Conservation (phyloP, 2,329 filamentous ascomycete genomes). For the Aspergillus candidus region DNA sequence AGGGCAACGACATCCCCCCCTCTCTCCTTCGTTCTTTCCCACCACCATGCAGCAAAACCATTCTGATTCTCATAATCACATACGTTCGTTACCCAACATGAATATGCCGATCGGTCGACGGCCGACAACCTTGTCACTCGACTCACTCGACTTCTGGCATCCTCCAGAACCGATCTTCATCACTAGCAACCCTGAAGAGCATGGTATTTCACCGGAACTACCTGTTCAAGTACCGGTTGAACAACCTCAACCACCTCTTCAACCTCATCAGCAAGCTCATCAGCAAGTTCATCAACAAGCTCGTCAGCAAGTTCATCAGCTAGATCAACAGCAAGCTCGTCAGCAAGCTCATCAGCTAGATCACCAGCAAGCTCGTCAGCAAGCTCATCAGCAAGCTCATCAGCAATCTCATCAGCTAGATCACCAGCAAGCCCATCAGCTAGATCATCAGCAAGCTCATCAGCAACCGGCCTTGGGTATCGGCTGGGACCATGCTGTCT, state of each 20-base stretch:
- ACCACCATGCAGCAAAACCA: too few species aligned
- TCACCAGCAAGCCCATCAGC: constrained; percentile 19
- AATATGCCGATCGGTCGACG: too few species aligned
- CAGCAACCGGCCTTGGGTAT: constrained; percentile 27
- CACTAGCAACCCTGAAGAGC: too few species aligned
- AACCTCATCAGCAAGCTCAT: constrained; percentile 25
- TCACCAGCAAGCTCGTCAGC: constrained; percentile 25
- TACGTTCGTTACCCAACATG: too few species aligned
- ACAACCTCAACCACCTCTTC: constrained; percentile 4
- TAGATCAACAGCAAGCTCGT: constrained; percentile 23
- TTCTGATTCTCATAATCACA: too few species aligned
- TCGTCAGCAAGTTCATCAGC: constrained; percentile 17
- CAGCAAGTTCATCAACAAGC: constrained; percentile 14
- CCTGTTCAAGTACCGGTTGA: too few species aligned
- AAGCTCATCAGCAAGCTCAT: constrained; percentile 21
- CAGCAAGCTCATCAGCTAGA: constrained; percentile 23
- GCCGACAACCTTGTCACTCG: constrained; percentile 9
- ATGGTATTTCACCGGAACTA: too few species aligned
- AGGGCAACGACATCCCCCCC: too few species aligned
- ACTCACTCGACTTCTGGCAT: constrained; percentile 33
- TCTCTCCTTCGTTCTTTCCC: too few species aligned
- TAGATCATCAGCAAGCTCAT: constrained; percentile 20
- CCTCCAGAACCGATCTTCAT: constrained; percentile 29
- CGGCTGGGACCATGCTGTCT: constrained; percentile 34
- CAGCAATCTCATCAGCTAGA: constrained; percentile 17